These are phyloP conservation scores for Cyclostephanos tholiformis DNA, from an alignment of 108 stramenopile species.

Conservation along the genomic window DNA sequence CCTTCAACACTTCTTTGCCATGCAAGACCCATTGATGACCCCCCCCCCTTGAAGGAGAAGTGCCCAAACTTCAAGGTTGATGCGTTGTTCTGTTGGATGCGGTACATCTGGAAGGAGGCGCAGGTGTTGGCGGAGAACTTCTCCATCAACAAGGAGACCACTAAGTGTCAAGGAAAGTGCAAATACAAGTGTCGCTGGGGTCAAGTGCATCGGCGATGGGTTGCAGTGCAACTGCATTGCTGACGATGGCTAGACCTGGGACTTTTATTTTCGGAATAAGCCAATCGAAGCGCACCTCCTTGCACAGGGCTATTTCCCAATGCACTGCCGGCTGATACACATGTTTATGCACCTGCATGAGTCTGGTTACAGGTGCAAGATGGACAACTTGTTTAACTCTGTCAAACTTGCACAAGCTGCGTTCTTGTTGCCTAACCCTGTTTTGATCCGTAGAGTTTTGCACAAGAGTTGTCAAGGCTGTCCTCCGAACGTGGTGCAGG, in stretches of 20 bases:
- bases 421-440: not conserved
- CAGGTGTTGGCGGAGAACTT: slow-evolving; percentile 6
- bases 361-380: slow-evolving; percentile 8
- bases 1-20: slow-evolving; percentile 24
- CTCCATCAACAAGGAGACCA: slow-evolving; percentile 12
- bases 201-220: slow-evolving; percentile 17
- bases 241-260: not conserved
- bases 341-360: slow-evolving; percentile 16
- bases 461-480: too few species aligned
- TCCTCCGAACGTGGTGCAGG: too few species aligned
- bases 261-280: not conserved
- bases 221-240: slow-evolving; percentile 17
- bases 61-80: too few species aligned
- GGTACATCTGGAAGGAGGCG: slow-evolving; percentile 2
- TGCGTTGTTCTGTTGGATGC: too few species aligned
- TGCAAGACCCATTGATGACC: slow-evolving; percentile 14
- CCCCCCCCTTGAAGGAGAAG: slow-evolving; percentile 12
- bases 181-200: slow-evolving; percentile 12
- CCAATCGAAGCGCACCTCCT: not conserved
- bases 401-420: too few species aligned
- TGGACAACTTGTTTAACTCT: slow-evolving; percentile 21
- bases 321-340: slow-evolving; percentile 3
- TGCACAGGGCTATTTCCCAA: not conserved
- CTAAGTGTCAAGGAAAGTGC: slow-evolving; percentile 10
- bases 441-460: too few species aligned